Evolutionary conservation across 768 basidiomycete genomes (phyloP).

Genomic region (Mycena capillaripes): DNA sequence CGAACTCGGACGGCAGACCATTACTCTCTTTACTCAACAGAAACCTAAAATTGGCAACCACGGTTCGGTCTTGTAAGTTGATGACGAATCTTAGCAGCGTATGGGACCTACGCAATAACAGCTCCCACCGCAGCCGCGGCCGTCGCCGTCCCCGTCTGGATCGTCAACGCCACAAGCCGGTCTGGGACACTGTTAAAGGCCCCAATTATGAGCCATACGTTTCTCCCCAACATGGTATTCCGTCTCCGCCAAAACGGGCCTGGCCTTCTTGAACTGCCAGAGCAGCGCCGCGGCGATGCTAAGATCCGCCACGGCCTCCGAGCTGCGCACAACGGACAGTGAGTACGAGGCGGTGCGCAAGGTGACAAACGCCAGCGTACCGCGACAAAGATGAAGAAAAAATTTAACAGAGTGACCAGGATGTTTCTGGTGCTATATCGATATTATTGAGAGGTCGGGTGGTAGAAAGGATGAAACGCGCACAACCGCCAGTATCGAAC

Average conservation of each 20-base stretch:
- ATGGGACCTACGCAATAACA: constrained; percentile 10
- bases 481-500: constrained; percentile 26
- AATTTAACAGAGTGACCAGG: constrained; percentile 8
- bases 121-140: constrained; percentile 18
- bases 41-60: constrained; percentile 16
- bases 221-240: constrained; percentile 5
- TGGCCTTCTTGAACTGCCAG: constrained; percentile 18
- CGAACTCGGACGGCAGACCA: constrained; percentile 12
- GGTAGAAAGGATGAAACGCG: not conserved
- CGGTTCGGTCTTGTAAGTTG: constrained; percentile 20
- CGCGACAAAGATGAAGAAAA: too few relatives aligned
- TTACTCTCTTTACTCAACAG: not conserved
- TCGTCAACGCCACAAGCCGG: not conserved
- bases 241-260: not conserved
- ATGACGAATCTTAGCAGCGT: constrained; percentile 3
- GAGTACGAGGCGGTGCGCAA: too few relatives aligned
- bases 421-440: constrained; percentile 22
- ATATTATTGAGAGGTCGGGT: constrained; percentile 3
- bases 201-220: constrained; percentile 16
- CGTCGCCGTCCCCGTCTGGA: constrained; percentile 15
- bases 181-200: not conserved
- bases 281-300: constrained; percentile 14
- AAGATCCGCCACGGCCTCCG: too few relatives aligned
- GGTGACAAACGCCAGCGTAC: too few relatives aligned
- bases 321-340: too few relatives aligned